Evolutionary conservation across 306 rosid species (phyloP), one percentile per base, ranked within the genome.

Genomic region (Elaeagnus macrophylla): DNA sequence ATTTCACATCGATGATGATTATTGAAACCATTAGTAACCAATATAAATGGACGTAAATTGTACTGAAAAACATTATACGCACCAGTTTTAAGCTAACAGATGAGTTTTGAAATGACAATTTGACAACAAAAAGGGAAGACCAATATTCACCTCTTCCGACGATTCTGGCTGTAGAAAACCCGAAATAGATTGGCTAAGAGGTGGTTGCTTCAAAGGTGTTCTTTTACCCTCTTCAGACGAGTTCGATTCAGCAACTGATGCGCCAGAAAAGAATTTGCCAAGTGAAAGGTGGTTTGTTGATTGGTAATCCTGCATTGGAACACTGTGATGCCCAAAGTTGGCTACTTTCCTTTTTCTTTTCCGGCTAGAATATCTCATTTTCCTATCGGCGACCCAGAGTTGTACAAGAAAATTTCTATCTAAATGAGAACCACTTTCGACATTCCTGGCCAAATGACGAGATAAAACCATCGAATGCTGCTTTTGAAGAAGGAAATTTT

Each of bases 331-430:
- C 10, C 57, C 68, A 67, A 9, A n/a, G 14, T 50, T 49, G 54
- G 39, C 20, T 35, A 19, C 49, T 57, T 61, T 69, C 47, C 57
- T 66, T 54, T 61, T 56, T 50, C 51, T 36, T 49, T 63, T 78
- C 56, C 37, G 63, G 16, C 18, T 54, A 16, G 71, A 45, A 25
- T 71, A 48, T 35, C 42, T 41, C 50, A 49, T 50, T 69, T 75
- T 81, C 54, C 25, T 49, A 66, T 90, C 95, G 12, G 72, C 74
- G 62, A 79, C 68, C 95, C 94, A 83, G 18, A 83, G 84, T 61
- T 64, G 74, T 7, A 40, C 80, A 35, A 90, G 60, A 11, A 81
- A 79, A 7, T 79, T 84, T 67, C 94, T 90, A 25, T 55, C 77
- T 44, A 83, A 38, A 13, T 51, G 75, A 36, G 54, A 40, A 65